These are phyloP conservation scores for Phyllosticta capitalensis DNA, from an alignment of 2,329 filamentous ascomycete species.

Conservation along the genomic window DNA sequence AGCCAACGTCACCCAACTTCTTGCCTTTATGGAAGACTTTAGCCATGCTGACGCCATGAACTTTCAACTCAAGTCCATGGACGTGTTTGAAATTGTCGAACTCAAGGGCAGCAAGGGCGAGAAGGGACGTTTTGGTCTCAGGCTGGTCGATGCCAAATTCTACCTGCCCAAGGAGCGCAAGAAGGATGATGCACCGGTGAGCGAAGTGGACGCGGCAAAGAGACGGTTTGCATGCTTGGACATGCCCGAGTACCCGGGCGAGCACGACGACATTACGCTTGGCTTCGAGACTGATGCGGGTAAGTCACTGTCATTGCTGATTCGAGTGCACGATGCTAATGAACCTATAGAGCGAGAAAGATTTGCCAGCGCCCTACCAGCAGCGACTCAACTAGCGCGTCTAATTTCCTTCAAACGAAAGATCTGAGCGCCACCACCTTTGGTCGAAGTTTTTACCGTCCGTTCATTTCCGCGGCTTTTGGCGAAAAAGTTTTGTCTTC, in stretches of 20 bases:
- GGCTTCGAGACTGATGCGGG: conserved; percentile 70
- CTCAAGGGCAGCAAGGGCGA: conserved; percentile 24
- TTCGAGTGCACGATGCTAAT: too few species aligned
- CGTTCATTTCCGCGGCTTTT: too few species aligned
- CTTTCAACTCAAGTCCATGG: conserved; percentile 74
- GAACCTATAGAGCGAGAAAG: conserved; percentile 39
- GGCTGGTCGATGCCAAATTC: conserved; percentile 85
- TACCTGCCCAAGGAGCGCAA: conserved; percentile 56
- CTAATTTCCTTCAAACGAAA: conserved; percentile 35
- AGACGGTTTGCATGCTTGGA: conserved; percentile 76
- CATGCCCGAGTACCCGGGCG: conserved; percentile 77
- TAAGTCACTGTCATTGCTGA: too few species aligned
- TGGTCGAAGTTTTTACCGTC: not conserved
- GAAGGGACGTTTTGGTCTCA: conserved; percentile 37
- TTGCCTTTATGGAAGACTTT: conserved; percentile 85
- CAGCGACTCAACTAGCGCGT: conserved; percentile 29
- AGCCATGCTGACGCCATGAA: conserved; percentile 81
- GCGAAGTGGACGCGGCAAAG: conserved; percentile 46
- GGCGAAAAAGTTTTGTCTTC: too few species aligned
- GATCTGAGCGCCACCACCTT: conserved; percentile 18
- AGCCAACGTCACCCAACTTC: conserved; percentile 64
- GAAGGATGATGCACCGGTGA: conserved; percentile 39
- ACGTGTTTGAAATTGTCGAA: conserved; percentile 60
- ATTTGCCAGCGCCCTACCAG: conserved; percentile 37
- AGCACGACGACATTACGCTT: conserved; percentile 86